Base-by-base conservation (phyloP, 1,139 yeast genomes). In the Torulaspora globosa region DNA sequence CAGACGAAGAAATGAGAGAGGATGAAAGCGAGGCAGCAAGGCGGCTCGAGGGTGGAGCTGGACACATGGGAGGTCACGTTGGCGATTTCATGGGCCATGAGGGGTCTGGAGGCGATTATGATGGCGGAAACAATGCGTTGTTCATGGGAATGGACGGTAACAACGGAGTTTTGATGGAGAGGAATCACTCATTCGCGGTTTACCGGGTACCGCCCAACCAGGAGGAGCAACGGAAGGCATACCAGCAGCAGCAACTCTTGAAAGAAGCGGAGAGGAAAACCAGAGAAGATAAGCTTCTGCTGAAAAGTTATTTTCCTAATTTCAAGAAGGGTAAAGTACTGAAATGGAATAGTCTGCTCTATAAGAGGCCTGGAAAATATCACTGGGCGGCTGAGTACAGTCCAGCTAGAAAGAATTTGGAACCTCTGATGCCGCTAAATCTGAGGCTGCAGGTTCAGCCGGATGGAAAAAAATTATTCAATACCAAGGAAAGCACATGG, bases 1-100 rank as follows among this genome's bases (percentile, higher is more conserved):
- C 76, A n/a, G 80, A 75, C 48, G 75, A 69, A 36, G 59, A 36
- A 34, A 73, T 69, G 36, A 71, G 62, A 23, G 62, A 55, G 9
- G 62, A 53, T 16, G 48, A 50, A 32, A 48, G 31, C 15, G 31
- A 24, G 12, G 10, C 24, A 29, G 50, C 30, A 11, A 33, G 26
- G 14, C 30, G 29, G 28, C 55, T 52, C 7, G 56, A 56, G 14
- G 58, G 53, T 4, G 50, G 48, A 6, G 48, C 34, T 9, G 12
- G 12, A n/a, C 21, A 15, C 7, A 10, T 40, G 3, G 35, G 27
- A 11, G 35, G 31, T 27, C 29, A 31, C 16, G 38, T 23, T 16
- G 27, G 48, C n/a, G 50, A 46, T 27, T 48, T 47, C 6, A 36
- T 45, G 6, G 31, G 47, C n/a, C 42, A 40, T 11, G 55, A 48